Evolutionary conservation across 2,329 filamentous ascomycete species (phyloP).

Genomic region (Zasmidium cellare): DNA sequence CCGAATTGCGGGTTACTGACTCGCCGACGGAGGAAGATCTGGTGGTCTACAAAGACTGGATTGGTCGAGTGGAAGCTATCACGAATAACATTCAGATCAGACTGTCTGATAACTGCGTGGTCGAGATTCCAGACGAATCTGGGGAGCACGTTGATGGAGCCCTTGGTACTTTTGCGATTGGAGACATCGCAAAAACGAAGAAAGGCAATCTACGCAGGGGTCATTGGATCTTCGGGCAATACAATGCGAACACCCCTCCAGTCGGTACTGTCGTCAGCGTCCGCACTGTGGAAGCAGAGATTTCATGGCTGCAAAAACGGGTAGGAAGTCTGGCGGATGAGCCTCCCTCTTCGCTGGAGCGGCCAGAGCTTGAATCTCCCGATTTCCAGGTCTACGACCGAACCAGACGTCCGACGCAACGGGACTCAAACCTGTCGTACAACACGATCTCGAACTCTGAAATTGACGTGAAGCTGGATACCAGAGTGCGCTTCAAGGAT

Average conservation of each 20-base stretch:
- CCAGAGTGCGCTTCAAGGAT: slow-evolving; percentile 57
- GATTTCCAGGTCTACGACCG: slow-evolving; percentile 47
- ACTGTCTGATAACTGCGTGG: slow-evolving; percentile 55
- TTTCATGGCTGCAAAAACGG: slow-evolving; percentile 54
- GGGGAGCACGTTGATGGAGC: slow-evolving; percentile 35
- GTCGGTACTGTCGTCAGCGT: slow-evolving; percentile 56
- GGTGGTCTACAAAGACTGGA: slow-evolving; percentile 57
- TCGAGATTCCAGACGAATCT: slow-evolving; percentile 50
- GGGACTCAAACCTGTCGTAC: neutral
- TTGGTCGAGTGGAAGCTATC: slow-evolving; percentile 55
- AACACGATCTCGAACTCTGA: slow-evolving; percentile 35
- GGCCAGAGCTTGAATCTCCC: slow-evolving; percentile 43
- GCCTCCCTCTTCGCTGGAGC: slow-evolving; percentile 33
- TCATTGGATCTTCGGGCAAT: slow-evolving; percentile 54
- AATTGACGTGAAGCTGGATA: slow-evolving; percentile 31
- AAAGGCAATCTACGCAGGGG: slow-evolving; percentile 54
- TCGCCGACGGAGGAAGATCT: slow-evolving; percentile 51
- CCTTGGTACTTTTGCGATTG: slow-evolving; percentile 40
- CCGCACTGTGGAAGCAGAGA: slow-evolving; percentile 45
- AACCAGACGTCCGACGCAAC: slow-evolving; percentile 21
- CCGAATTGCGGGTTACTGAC: slow-evolving; percentile 30
- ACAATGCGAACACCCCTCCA: slow-evolving; percentile 50
- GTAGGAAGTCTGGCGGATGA: slow-evolving; percentile 24
- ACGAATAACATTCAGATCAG: slow-evolving; percentile 52
- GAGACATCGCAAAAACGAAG: slow-evolving; percentile 53